Percentiles rank a stretch among this genome's conserved stretches.
phyloP scores from a whole-genome alignment of 768 basidiomycete species.

The Amanita subjunquillea region DNA sequence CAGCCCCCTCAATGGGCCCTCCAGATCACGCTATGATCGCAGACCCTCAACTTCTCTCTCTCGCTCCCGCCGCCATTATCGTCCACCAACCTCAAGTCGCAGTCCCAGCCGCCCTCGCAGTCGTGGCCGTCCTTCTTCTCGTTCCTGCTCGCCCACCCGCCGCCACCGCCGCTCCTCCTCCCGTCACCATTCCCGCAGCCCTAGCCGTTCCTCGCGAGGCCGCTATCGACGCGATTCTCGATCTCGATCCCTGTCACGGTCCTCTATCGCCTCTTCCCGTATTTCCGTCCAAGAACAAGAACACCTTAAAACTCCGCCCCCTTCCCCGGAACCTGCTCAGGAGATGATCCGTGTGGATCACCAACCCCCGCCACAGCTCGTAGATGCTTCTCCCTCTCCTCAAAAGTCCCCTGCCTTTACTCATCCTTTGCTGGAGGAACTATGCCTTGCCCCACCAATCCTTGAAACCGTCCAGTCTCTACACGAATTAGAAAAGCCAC shows the following conservation, averaged over 20 bases:
- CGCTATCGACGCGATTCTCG: slow-evolving; percentile 20
- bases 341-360: not conserved
- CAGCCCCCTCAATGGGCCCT: slow-evolving; percentile 2
- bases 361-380: not conserved
- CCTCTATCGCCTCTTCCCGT: slow-evolving; percentile 46
- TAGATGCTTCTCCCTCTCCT: not conserved
- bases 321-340: slow-evolving; percentile 3
- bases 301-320: slow-evolving; percentile 11
- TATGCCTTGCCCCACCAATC: not conserved
- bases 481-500: not conserved
- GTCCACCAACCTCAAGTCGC: not conserved
- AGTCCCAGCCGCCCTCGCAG: not conserved
- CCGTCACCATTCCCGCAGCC: too few relatives aligned
- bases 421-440: not conserved
- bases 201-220: slow-evolving; percentile 11
- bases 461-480: not conserved
- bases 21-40: slow-evolving; percentile 8
- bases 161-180: too few relatives aligned
- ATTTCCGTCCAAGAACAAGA: slow-evolving; percentile 28
- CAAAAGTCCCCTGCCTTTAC: not conserved
- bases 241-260: slow-evolving; percentile 42
- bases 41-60: slow-evolving; percentile 15
- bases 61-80: slow-evolving; percentile 9
- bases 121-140: not conserved
- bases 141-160: too few relatives aligned